Base-by-base conservation (phyloP, 257 asterid genomes). In the Coffea eugenioides region DNA sequence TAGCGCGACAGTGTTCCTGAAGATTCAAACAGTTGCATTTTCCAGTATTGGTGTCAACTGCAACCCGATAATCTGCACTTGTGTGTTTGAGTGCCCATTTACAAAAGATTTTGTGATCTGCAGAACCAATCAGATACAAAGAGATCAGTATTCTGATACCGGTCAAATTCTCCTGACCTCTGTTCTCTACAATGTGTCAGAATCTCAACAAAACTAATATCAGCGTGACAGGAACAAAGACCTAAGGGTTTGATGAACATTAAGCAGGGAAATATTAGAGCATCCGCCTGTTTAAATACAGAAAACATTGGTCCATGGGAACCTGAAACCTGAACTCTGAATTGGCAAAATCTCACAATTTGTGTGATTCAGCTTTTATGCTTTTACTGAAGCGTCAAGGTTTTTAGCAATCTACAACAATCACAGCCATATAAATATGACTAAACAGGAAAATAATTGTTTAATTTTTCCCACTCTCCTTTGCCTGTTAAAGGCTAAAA, bases 31-130 rank as follows among this genome's bases (percentile, higher is more conserved):
- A 82, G 82, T 77, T 25, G 87, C 11, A 81, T 83, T 81, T 57
- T 81, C 85, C 71, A 91, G 16, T 62, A 92, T 34, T 10, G 85
- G 87, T 25, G 85, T 81, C 81, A 74, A 16, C 5, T 76, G 77
- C 72, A 81, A 73, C 73, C 97, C 96, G 11, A 91, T 59, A 71
- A 94, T 83, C 87, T 79, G 85, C 88, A 92, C 91, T 2, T 48
- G 20, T 27, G 84, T 82, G 81, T 94, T 92, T 31, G 97, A 90
- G 86, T 90, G 93, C 48, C 97, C 90, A 34, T 86, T 78, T 75
- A 85, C 77, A 82, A 86, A 94, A n/a, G 70, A 83, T 16, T 76
- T 46, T 31, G 93, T 87, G 21, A 94, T 91, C 98, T 94, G 97
- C 88, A 82, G 51, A 71, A 82, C 72, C 68, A 77, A 54, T 27